Evolutionary conservation across 202 grass and related monocot genomes (phyloP).

Genomic region (Tripidium arundinaceum): DNA sequence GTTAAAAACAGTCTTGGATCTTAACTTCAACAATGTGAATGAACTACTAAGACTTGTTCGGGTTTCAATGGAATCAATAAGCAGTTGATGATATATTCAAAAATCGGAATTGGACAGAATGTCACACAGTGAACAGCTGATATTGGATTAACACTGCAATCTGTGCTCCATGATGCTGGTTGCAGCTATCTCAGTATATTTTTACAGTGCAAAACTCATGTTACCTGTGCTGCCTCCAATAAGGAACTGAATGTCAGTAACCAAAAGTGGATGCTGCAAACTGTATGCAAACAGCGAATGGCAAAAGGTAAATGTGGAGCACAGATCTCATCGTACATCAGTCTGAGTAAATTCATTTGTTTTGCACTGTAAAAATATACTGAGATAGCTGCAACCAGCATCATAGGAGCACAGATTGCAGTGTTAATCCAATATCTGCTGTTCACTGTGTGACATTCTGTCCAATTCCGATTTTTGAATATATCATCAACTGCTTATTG

Average conservation of each 20-base stretch:
- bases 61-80: conserved; percentile 67
- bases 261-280: too few species aligned
- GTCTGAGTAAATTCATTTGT: not conserved
- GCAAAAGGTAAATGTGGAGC: conserved; percentile 3
- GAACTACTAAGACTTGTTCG: conserved; percentile 67
- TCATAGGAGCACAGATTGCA: conserved; percentile 2
- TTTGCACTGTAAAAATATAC: not conserved
- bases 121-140: conserved; percentile 6
- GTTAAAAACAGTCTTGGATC: conserved; percentile 65
- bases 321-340: not conserved
- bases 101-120: not conserved
- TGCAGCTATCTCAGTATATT: conserved; percentile 2
- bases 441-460: conserved; percentile 18
- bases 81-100: conserved; percentile 29
- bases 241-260: too few species aligned
- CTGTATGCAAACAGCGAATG: too few species aligned
- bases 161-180: conserved; percentile 4
- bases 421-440: not conserved
- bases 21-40: conserved; percentile 70
- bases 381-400: conserved; percentile 4
- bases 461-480: not conserved
- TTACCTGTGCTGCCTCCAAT: too few species aligned
- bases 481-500: conserved; percentile 41
- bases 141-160: not conserved
- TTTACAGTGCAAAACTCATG: not conserved